A percentile compares a stretch with the other conserved stretches of the same genome.
Conservation (phyloP, 1,284 basidiomycete genomes). For the Melampsora americana region DNA sequence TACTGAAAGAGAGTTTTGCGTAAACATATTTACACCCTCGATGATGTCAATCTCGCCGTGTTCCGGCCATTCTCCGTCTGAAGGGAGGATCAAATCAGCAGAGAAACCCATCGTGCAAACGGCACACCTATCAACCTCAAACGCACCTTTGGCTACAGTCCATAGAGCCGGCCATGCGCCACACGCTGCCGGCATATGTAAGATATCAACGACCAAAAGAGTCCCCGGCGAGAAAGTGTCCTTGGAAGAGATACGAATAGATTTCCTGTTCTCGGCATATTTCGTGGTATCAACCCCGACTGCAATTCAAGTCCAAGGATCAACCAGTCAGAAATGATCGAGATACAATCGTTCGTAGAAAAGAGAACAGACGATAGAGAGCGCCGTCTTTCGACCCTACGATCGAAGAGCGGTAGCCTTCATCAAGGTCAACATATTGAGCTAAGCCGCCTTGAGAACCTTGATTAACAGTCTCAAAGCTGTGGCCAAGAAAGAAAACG, state of each 20-base stretch:
- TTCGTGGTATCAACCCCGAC: slow-evolving; percentile 1
- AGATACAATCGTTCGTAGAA: background rate
- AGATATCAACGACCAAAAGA: background rate
- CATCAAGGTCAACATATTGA: background rate
- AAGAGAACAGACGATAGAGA: background rate
- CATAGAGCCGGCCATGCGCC: slow-evolving; percentile 73
- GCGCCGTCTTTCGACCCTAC: background rate
- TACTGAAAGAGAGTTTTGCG: background rate
- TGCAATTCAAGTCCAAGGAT: background rate
- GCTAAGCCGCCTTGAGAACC: background rate
- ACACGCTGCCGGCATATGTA: slow-evolving; percentile 69
- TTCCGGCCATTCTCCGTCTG: slow-evolving; percentile 66
- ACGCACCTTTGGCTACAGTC: slow-evolving; percentile 54
- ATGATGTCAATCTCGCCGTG: slow-evolving; percentile 70
- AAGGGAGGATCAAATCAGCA: background rate
- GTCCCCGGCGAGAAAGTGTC: background rate
- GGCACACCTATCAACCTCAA: background rate
- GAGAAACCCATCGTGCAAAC: background rate
- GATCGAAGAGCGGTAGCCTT: background rate
- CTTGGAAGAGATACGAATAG: slow-evolving; percentile 3
- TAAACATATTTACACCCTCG: slow-evolving; percentile 64
- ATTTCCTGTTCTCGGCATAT: background rate
- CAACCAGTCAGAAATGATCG: background rate
- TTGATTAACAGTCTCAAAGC: slow-evolving; percentile 1
- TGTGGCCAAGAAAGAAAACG: background rate